A percentile compares a stretch with the other conserved stretches of the same genome.
Evolutionary conservation across 805 yeast species (phyloP).

Genomic region (Metschnikowia gelsemii): DNA sequence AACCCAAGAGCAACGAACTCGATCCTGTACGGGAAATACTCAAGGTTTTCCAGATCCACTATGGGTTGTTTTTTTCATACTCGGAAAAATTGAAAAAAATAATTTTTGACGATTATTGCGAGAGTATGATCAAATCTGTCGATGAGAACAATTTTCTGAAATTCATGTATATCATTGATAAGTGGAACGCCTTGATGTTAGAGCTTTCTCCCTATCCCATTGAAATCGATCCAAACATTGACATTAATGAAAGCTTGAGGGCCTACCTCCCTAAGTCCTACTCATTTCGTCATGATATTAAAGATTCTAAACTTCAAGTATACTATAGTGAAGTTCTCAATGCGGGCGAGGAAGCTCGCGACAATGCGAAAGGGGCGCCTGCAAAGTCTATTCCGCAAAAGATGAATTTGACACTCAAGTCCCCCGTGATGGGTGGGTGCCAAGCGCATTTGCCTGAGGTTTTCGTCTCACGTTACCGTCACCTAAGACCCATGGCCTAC

Average conservation of each 20-base stretch:
- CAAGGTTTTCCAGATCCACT: conserved; percentile 40
- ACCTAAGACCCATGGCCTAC: conserved; percentile 20
- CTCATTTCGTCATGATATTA: conserved; percentile 11
- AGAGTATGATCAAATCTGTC: conserved; percentile 30
- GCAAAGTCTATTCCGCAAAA: conserved; percentile 1
- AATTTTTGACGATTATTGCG: conserved; percentile 36
- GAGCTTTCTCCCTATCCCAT: conserved; percentile 34
- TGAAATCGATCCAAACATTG: conserved; percentile 19
- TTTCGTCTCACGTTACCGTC: conserved; percentile 20
- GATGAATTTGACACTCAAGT: conserved; percentile 11
- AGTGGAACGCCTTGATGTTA: conserved; percentile 42
- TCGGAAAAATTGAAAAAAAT: conserved; percentile 31
- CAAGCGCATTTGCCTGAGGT: conserved; percentile 15
- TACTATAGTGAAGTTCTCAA: conserved; percentile 20
- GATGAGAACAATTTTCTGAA: conserved; percentile 33
- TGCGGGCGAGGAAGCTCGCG: conserved; percentile 17
- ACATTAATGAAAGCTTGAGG: conserved; percentile 20
- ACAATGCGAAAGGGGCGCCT: neutral
- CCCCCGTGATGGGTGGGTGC: conserved; percentile 9
- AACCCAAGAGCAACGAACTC: conserved; percentile 54
- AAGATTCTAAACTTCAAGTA: conserved; percentile 16
- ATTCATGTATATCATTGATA: conserved; percentile 39
- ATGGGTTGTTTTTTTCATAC: conserved; percentile 41
- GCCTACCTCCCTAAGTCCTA: conserved; percentile 14
- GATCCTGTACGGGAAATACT: conserved; percentile 67